These are phyloP conservation scores for Mortierella sp. DNA, from an alignment of 371 early-diverging fungal species.

Conservation along the genomic window DNA sequence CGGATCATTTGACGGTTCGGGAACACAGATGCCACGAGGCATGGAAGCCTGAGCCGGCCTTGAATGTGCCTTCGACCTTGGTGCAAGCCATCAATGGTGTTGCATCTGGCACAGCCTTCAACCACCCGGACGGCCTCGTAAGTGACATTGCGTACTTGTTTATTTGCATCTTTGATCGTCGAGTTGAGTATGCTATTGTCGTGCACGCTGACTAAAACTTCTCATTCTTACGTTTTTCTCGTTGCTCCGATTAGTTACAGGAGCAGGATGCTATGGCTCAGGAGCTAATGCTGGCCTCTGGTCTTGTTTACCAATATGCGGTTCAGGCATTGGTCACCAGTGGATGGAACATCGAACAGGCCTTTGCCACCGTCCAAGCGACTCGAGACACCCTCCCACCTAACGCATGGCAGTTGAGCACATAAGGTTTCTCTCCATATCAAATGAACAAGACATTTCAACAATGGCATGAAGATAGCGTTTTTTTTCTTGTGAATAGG, in stretches of 20 bases:
- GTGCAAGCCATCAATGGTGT: background rate
- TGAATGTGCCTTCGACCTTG: background rate
- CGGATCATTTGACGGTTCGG: slow-evolving; percentile 40
- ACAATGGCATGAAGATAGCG: background rate
- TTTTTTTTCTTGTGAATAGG: slow-evolving; percentile 1
- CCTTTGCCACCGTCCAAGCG: slow-evolving; percentile 23
- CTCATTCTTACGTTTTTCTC: background rate
- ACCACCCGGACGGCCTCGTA: background rate
- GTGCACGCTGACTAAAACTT: background rate
- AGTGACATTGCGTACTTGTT: background rate
- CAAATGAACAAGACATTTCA: no score
- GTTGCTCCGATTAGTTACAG: slow-evolving; percentile 12
- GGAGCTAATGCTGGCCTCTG: slow-evolving; percentile 28
- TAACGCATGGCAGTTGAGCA: slow-evolving; percentile 35
- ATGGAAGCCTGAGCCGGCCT: slow-evolving; percentile 40
- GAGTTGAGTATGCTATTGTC: no score
- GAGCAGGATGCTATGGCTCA: slow-evolving; percentile 36
- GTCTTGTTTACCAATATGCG: slow-evolving; percentile 33
- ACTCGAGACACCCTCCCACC: slow-evolving; percentile 29
- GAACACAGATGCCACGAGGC: slow-evolving; percentile 29
- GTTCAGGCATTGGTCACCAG: slow-evolving; percentile 30
- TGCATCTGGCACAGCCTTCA: background rate
- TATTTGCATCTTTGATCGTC: no score
- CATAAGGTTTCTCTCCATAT: no score
- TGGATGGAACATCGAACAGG: slow-evolving; percentile 28